Percentiles rank a stretch among this genome's conserved stretches.
Conservation (phyloP, 805 yeast species). For the Wickerhamomyces xylosicus region DNA sequence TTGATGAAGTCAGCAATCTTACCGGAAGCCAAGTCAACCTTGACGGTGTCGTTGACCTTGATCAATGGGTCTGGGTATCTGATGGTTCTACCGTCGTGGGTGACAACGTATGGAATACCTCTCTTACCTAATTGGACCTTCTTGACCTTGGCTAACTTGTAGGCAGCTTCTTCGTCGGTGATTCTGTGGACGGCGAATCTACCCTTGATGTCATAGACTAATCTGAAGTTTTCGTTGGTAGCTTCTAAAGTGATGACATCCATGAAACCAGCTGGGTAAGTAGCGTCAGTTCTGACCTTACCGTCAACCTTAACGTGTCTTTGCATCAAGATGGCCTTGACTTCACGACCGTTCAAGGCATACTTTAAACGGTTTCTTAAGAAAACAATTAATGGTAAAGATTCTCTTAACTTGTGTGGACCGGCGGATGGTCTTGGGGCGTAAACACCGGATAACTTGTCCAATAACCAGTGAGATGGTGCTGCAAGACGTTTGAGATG, state of each 20-base stretch:
- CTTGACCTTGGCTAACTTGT: conserved; percentile 98
- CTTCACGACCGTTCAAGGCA: conserved; percentile 98
- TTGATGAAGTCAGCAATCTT: conserved; percentile 83
- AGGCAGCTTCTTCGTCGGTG: conserved; percentile 95
- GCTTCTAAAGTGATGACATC: conserved; percentile 96
- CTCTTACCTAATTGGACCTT: conserved; percentile 97
- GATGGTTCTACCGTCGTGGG: conserved; percentile 99
- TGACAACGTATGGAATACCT: conserved; percentile 96
- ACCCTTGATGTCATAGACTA: conserved; percentile 97
- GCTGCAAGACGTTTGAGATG: conserved; percentile 99
- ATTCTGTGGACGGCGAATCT: conserved; percentile 99
- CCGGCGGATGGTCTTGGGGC: conserved; percentile 99
- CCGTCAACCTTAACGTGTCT: conserved; percentile 98
- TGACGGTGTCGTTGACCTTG: conserved; percentile 96
- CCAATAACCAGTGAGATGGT: conserved; percentile 99
- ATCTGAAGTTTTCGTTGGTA: conserved; percentile 99
- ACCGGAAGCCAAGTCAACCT: conserved; percentile 93
- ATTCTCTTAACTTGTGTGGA: conserved; percentile 98
- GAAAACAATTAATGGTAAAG: conserved; percentile 93
- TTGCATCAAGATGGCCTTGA: conserved; percentile 96
- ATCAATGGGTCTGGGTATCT: conserved; percentile 98
- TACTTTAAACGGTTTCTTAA: conserved; percentile 98
- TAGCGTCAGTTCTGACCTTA: conserved; percentile 97
- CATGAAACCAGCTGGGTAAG: conserved; percentile 99
- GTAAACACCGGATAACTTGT: conserved; percentile 98